Conservation (phyloP, 345 rosid species). For the Cardamine chenopodiifolia region DNA sequence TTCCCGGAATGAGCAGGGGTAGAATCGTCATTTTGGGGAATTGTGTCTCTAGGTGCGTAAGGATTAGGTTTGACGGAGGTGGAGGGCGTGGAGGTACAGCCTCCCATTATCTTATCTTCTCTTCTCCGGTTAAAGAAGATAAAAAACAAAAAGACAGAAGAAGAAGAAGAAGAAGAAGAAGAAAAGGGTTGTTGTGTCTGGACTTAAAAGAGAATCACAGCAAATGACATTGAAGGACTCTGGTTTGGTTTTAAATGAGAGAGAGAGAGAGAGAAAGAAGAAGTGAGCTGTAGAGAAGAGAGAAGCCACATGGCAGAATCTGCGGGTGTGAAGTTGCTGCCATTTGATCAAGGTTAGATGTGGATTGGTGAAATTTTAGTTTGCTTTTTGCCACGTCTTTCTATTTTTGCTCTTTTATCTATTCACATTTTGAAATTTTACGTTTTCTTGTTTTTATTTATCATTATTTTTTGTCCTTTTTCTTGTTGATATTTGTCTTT, state of each 20-base stretch:
- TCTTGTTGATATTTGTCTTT: constrained; percentile 17
- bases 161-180: constrained; percentile 20
- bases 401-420: not conserved
- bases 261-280: constrained; percentile 28
- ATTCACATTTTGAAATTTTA: not conserved
- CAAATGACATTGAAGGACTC: constrained; percentile 41
- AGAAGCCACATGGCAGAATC: constrained; percentile 48
- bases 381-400: constrained; percentile 46
- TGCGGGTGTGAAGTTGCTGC: constrained; percentile 35
- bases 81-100: constrained; percentile 70
- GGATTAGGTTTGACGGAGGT: constrained; percentile 62
- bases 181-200: constrained; percentile 16
- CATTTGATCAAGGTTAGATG: constrained; percentile 37
- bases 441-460: constrained; percentile 26
- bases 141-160: constrained; percentile 18
- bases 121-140: not conserved
- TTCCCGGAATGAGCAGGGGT: constrained; percentile 40
- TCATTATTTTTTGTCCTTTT: constrained; percentile 16
- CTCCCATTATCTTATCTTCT: constrained; percentile 54
- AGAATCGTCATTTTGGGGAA: constrained; percentile 41
- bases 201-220: constrained; percentile 42
- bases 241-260: constrained; percentile 23
- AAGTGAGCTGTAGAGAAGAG: constrained; percentile 46
- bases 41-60: constrained; percentile 49
- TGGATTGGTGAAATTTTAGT: constrained; percentile 38